These are phyloP conservation scores for Solanum habrochaites DNA, from an alignment of 257 asterid species.

Conservation along the genomic window DNA sequence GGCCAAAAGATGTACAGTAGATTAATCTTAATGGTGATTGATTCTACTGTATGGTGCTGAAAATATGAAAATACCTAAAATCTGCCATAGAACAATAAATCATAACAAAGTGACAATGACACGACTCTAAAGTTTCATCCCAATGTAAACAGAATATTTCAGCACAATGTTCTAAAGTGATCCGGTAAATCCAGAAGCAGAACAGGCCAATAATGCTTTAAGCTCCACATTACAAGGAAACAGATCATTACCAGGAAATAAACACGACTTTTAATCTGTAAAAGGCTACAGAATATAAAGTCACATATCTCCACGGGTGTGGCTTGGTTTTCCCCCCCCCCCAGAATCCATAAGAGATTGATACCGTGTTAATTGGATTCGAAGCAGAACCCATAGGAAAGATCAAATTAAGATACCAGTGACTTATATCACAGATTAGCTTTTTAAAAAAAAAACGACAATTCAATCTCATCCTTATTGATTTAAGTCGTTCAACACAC, in stretches of 20 bases:
- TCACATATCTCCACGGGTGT: neutral
- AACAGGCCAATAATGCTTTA: neutral
- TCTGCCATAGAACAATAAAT: neutral
- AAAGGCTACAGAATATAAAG: neutral
- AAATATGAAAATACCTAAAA: neutral
- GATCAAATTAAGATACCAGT: conserved; percentile 35
- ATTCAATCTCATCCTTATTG: conserved; percentile 51
- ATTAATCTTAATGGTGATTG: neutral
- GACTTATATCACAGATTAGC: conserved; percentile 82
- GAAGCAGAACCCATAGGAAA: neutral
- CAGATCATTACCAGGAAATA: too few relatives aligned
- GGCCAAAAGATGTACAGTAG: neutral
- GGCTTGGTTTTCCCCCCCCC: too few relatives aligned
- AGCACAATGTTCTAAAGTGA: neutral
- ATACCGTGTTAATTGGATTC: neutral
- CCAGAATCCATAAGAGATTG: neutral
- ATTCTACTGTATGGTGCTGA: neutral
- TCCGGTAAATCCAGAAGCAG: neutral
- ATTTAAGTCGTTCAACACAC: conserved; percentile 72
- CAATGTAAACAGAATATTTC: neutral
- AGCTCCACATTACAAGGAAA: neutral
- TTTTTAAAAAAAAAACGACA: conserved; percentile 43
- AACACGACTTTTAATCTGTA: neutral
- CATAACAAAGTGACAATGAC: neutral
- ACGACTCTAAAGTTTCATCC: neutral